Evolutionary conservation across 345 rosid species (phyloP).

Genomic region (Heritiera fomes): DNA sequence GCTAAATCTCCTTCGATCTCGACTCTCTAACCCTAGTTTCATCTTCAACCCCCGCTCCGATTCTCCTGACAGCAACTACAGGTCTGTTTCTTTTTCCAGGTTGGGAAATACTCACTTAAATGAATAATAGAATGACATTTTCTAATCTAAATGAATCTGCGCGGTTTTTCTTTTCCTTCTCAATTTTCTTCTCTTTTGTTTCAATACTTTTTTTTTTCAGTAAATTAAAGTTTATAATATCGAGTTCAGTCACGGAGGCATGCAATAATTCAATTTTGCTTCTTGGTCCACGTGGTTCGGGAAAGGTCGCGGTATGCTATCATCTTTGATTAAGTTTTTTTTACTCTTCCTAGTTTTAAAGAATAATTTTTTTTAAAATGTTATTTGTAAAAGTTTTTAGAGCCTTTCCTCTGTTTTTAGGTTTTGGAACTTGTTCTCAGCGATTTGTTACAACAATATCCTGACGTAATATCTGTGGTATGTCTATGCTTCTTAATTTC

Average conservation of each 20-base stretch:
- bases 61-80: constrained; percentile 75
- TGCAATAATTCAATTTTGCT: constrained; percentile 93
- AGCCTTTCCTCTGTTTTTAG: constrained; percentile 32
- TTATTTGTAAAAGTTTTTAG: neutral
- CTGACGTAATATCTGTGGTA: constrained; percentile 77
- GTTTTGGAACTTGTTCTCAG: constrained; percentile 81
- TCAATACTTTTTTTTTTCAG: constrained; percentile 33
- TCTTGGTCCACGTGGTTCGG: constrained; percentile 92
- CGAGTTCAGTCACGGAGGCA: constrained; percentile 71
- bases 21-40: constrained; percentile 67
- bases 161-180: neutral
- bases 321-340: neutral
- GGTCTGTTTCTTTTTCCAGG: constrained; percentile 39
- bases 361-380: neutral
- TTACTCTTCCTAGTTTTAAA: neutral
- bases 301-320: constrained; percentile 67
- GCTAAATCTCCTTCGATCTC: constrained; percentile 54
- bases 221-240: constrained; percentile 71
- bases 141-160: neutral
- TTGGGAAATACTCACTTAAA: neutral
- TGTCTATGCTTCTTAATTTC: constrained; percentile 20
- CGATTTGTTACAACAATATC: constrained; percentile 65
- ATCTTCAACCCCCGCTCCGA: constrained; percentile 59
- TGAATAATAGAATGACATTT: neutral
- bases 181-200: neutral